These are phyloP conservation scores for Eimeria falciformis DNA, from an alignment of 169 alveolate species.

Conservation along the genomic window DNA sequence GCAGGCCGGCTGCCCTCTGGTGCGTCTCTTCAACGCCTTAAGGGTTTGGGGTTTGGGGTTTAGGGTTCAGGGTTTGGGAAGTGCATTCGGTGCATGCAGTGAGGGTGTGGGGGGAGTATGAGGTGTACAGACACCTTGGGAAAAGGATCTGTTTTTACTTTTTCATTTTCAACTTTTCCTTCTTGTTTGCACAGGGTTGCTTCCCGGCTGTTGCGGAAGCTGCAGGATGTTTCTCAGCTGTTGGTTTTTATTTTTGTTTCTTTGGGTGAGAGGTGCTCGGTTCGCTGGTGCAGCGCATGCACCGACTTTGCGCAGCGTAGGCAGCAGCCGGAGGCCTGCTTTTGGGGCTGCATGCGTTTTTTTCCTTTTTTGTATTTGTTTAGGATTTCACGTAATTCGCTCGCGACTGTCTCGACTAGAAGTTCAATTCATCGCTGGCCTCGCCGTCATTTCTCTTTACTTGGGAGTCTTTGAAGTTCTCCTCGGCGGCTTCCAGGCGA, in stretches of 20 bases:
- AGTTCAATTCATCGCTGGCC: conserved; percentile 64
- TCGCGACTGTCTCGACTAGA: conserved; percentile 37
- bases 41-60: background rate
- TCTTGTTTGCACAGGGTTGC: conserved; percentile 60
- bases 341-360: too few relatives aligned
- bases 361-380: background rate
- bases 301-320: too few relatives aligned
- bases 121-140: background rate
- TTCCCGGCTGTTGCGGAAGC: conserved; percentile 33
- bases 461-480: conserved; percentile 61
- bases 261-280: conserved; percentile 38
- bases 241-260: conserved; percentile 28
- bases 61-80: background rate
- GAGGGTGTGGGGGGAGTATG: conserved; percentile 2
- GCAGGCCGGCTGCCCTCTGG: conserved; percentile 22
- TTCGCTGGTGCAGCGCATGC: too few relatives aligned
- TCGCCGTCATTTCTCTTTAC: conserved; percentile 66
- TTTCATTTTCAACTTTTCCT: background rate
- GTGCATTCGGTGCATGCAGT: background rate
- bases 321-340: too few relatives aligned
- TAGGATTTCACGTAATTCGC: conserved; percentile 63
- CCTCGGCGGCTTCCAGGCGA: conserved; percentile 69
- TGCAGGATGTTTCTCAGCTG: conserved; percentile 44
- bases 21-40: background rate
- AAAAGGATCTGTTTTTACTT: background rate